Percentiles rank a stretch among this genome's conserved stretches.
Conservation (phyloP, 2,329 filamentous ascomycete species). For the Aureobasidium melanogenum region DNA sequence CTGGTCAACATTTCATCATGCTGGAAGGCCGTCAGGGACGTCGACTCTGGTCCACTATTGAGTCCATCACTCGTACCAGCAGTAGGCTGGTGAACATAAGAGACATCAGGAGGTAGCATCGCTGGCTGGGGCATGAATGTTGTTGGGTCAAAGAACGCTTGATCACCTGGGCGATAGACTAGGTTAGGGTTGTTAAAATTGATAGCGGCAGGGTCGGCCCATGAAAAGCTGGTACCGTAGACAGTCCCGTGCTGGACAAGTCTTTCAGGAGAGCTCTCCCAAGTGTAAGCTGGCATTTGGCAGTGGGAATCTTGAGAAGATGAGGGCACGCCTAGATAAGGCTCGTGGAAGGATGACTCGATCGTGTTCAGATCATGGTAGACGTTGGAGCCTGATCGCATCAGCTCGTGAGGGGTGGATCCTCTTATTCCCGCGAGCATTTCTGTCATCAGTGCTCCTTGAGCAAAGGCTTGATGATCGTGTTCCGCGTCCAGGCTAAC, state of each 20-base stretch:
- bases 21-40: neutral
- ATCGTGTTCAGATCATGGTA: neutral
- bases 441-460: conserved; percentile 6
- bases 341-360: neutral
- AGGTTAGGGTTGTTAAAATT: neutral
- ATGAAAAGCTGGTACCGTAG: neutral
- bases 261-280: neutral
- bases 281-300: neutral
- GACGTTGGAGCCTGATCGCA: neutral
- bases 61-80: neutral
- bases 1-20: neutral
- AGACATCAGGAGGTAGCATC: neutral
- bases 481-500: neutral
- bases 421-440: conserved; percentile 4
- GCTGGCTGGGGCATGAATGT: neutral
- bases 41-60: neutral
- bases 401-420: neutral
- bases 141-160: neutral
- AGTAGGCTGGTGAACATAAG: neutral
- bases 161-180: neutral
- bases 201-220: neutral
- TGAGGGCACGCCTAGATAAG: neutral
- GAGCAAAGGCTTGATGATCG: neutral
- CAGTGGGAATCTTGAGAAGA: neutral
- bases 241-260: neutral